A percentile compares a stretch with the other conserved stretches of the same genome.
phyloP scores from a whole-genome alignment of 805 yeast species.

The Teunomyces panamensis region DNA sequence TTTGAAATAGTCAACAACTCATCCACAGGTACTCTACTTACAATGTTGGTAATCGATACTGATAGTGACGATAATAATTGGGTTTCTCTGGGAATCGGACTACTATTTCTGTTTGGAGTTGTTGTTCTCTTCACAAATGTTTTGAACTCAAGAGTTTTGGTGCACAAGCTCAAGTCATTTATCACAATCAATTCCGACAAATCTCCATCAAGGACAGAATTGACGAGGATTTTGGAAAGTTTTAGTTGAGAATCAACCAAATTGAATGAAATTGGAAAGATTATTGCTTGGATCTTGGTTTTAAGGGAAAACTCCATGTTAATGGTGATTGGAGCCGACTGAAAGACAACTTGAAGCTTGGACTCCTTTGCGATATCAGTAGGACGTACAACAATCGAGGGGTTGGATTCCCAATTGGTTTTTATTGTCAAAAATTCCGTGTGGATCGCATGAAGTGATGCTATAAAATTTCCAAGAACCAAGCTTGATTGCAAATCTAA shows the following conservation, averaged over 20 bases:
- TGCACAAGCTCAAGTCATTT: slow-evolving; percentile 22
- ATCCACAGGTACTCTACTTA: slow-evolving; percentile 9
- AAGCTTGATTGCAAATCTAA: slow-evolving; percentile 22
- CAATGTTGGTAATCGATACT: slow-evolving; percentile 15
- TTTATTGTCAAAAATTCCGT: slow-evolving; percentile 16
- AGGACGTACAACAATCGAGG: neutral
- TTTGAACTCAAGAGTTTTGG: slow-evolving; percentile 24
- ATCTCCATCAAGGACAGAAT: slow-evolving; percentile 9
- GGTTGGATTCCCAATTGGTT: neutral
- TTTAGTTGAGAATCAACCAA: slow-evolving; percentile 29
- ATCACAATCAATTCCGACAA: slow-evolving; percentile 16
- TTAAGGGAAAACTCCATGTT: slow-evolving; percentile 17
- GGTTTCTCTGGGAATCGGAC: slow-evolving; percentile 17
- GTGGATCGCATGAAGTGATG: slow-evolving; percentile 20
- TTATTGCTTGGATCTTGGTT: slow-evolving; percentile 18
- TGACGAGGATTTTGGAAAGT: slow-evolving; percentile 30
- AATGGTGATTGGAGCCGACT: slow-evolving; percentile 37
- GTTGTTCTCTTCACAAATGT: slow-evolving; percentile 14
- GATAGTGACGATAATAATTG: slow-evolving; percentile 14
- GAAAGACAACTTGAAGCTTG: slow-evolving; percentile 29
- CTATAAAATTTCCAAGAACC: slow-evolving; percentile 24
- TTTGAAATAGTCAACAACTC: slow-evolving; percentile 6
- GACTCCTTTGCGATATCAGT: neutral
- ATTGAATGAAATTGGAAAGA: slow-evolving; percentile 46
- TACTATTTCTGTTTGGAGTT: slow-evolving; percentile 8